Evolutionary conservation across 306 rosid genomes (phyloP).

Genomic region (Pyrus bretschneideri): DNA sequence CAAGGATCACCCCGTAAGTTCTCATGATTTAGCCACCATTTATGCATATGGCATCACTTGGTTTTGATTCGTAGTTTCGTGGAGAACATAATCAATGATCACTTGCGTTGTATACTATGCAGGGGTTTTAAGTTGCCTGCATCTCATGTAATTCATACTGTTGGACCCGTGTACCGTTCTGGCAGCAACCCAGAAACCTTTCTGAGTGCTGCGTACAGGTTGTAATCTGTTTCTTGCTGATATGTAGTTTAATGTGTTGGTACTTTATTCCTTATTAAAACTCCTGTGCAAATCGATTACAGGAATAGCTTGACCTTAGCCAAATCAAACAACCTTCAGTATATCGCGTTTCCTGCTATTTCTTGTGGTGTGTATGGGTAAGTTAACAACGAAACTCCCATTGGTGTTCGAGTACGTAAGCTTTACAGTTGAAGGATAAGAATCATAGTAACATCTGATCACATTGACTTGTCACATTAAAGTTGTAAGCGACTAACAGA

Average conservation of each 20-base stretch:
- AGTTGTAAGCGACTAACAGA: not conserved
- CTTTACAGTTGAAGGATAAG: not conserved
- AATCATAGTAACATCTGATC: not conserved
- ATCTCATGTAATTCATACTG: slow-evolving; percentile 77
- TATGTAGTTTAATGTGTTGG: not conserved
- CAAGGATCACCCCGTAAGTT: slow-evolving; percentile 75
- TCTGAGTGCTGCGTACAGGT: slow-evolving; percentile 80
- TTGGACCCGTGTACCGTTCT: slow-evolving; percentile 59
- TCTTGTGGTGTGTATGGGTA: slow-evolving; percentile 84
- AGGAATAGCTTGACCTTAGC: slow-evolving; percentile 80
- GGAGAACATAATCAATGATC: not conserved
- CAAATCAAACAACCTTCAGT: slow-evolving; percentile 53
- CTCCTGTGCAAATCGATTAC: slow-evolving; percentile 18
- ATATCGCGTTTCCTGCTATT: slow-evolving; percentile 83
- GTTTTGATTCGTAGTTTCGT: not conserved
- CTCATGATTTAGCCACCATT: not conserved
- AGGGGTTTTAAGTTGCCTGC: slow-evolving; percentile 78
- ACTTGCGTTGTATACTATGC: slow-evolving; percentile 18
- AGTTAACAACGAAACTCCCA: slow-evolving; percentile 19
- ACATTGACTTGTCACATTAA: not conserved
- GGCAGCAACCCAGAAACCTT: slow-evolving; percentile 42
- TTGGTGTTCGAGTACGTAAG: not conserved
- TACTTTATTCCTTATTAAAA: not conserved
- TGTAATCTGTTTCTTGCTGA: not conserved
- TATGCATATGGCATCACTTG: not conserved